phyloP scores from a whole-genome alignment of 2,329 filamentous ascomycete genomes.

The Penicillium sp. region DNA sequence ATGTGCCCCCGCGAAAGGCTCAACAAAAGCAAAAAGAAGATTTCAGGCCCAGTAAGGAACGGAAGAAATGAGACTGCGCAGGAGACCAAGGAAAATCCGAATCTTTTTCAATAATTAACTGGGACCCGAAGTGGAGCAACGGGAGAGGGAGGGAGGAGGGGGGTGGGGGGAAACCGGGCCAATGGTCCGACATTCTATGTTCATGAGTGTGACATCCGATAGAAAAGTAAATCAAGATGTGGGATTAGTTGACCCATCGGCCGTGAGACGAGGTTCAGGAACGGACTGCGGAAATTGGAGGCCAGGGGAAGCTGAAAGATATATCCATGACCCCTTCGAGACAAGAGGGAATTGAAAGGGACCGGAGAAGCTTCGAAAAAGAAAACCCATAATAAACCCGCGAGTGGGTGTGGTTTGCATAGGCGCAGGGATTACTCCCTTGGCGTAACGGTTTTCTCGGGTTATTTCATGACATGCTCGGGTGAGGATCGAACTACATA shows the following conservation, averaged over 20 bases:
- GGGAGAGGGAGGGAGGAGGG: constrained; percentile 10
- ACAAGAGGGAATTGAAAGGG: neutral
- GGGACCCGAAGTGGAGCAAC: constrained; percentile 24
- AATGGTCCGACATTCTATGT: constrained; percentile 19
- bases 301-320: neutral
- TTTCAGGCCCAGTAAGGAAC: neutral
- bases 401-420: constrained; percentile 28
- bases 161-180: constrained; percentile 9
- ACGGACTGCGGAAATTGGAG: constrained; percentile 2
- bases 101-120: constrained; percentile 22
- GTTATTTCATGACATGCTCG: constrained; percentile 21
- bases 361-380: constrained; percentile 3
- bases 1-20: constrained; percentile 2
- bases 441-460: constrained; percentile 36
- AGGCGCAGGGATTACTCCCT: constrained; percentile 28
- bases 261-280: constrained; percentile 10
- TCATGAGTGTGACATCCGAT: constrained; percentile 16
- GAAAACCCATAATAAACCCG: constrained; percentile 8
- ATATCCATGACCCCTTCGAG: neutral
- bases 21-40: neutral
- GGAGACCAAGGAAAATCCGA: constrained; percentile 17
- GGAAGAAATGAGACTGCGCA: constrained; percentile 15
- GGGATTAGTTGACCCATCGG: constrained; percentile 5
- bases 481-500: constrained; percentile 24
- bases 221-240: neutral